These are phyloP conservation scores for Apiospora rasikravindrae DNA, from an alignment of 2,329 filamentous ascomycete species.

Conservation along the genomic window DNA sequence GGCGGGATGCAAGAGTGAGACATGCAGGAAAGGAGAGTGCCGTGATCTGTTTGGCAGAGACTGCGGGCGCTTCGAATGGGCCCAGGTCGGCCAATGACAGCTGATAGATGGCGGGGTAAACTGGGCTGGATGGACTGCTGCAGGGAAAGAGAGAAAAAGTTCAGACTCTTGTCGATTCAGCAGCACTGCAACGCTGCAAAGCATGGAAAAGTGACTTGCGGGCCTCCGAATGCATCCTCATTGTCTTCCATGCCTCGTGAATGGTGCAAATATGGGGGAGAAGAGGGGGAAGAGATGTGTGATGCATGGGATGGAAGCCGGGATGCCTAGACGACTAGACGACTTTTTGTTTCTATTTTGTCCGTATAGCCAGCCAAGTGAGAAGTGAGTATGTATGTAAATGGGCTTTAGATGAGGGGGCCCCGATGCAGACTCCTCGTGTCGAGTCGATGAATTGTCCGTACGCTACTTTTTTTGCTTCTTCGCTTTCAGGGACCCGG, in stretches of 20 bases:
- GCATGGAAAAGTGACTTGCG: background rate
- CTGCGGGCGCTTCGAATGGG: slow-evolving; percentile 11
- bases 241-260: background rate
- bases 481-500: slow-evolving; percentile 1
- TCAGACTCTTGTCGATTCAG: background rate
- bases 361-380: background rate
- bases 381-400: background rate
- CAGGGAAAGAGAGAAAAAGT: too few species aligned
- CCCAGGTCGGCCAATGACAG: slow-evolving; percentile 9
- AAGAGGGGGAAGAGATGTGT: background rate
- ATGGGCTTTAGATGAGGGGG: background rate
- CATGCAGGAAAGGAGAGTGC: slow-evolving; percentile 2
- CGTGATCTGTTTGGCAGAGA: background rate
- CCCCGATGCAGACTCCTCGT: background rate
- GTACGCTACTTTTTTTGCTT: background rate
- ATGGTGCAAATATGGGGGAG: background rate
- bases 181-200: too few species aligned
- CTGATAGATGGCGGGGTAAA: slow-evolving; percentile 13
- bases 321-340: background rate
- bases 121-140: background rate
- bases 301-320: background rate
- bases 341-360: background rate
- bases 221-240: background rate
- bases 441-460: background rate
- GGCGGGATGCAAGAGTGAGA: background rate